These are phyloP conservation scores for Clarireedia paspali DNA, from an alignment of 2,329 filamentous ascomycete species.

Conservation along the genomic window DNA sequence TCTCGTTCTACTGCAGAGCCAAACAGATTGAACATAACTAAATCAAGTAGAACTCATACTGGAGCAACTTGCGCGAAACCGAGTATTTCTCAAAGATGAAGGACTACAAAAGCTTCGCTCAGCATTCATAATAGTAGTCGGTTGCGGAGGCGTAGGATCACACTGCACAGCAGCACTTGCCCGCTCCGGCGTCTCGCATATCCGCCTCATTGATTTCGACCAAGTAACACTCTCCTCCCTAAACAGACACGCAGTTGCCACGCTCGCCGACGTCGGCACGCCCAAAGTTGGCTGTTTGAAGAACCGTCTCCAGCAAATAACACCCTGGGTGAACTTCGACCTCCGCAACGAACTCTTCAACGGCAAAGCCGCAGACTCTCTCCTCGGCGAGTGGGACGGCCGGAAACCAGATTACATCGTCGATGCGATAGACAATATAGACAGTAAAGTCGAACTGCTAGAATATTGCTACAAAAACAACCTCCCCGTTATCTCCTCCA, in stretches of 20 bases:
- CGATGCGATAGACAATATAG: slow-evolving; percentile 97
- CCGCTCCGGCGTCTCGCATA: slow-evolving; percentile 78
- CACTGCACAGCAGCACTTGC: slow-evolving; percentile 82
- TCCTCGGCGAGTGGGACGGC: slow-evolving; percentile 63
- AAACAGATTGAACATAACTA: slow-evolving; percentile 3
- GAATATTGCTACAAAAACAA: slow-evolving; percentile 76
- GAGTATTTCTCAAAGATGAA: slow-evolving; percentile 78
- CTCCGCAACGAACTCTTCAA: slow-evolving; percentile 78
- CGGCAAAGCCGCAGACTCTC: slow-evolving; percentile 51
- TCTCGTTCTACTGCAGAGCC: neutral
- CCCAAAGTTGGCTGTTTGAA: slow-evolving; percentile 84
- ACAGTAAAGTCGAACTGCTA: slow-evolving; percentile 86
- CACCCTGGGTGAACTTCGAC: slow-evolving; percentile 89
- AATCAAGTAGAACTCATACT: slow-evolving; percentile 66
- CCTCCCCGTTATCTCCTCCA: slow-evolving; percentile 82
- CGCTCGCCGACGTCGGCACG: slow-evolving; percentile 84
- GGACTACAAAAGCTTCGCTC: slow-evolving; percentile 73
- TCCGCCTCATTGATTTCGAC: slow-evolving; percentile 92
- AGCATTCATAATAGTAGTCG: slow-evolving; percentile 82
- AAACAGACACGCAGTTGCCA: slow-evolving; percentile 93
- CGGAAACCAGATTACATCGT: slow-evolving; percentile 78
- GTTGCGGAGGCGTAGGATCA: slow-evolving; percentile 89
- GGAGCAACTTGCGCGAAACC: slow-evolving; percentile 88
- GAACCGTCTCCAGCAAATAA: slow-evolving; percentile 72
- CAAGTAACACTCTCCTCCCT: slow-evolving; percentile 92